phyloP scores from a whole-genome alignment of 2,329 filamentous ascomycete species.

The Nemania sp. region DNA sequence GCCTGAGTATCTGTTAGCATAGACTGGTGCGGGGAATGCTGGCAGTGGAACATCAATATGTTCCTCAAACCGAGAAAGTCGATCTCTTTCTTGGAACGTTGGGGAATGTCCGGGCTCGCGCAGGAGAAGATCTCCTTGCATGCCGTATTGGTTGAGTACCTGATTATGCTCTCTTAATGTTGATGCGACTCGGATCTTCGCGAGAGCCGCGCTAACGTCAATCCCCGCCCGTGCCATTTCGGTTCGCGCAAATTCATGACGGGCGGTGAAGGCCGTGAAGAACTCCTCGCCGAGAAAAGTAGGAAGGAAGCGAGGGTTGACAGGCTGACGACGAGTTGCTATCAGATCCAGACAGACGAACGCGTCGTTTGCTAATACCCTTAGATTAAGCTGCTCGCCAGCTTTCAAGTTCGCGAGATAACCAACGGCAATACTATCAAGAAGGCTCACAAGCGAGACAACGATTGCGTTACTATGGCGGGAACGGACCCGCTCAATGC shows the following conservation, averaged over 20 bases:
- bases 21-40: too few species aligned
- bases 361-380: conserved; percentile 29
- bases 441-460: conserved; percentile 30
- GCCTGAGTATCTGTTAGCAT: too few species aligned
- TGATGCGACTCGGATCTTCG: conserved; percentile 8
- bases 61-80: too few species aligned
- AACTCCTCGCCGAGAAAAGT: conserved; percentile 35
- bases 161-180: conserved; percentile 33
- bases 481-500: conserved; percentile 30
- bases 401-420: conserved; percentile 24
- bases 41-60: conserved; percentile 29
- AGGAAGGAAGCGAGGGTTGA: conserved; percentile 20
- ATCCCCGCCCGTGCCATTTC: conserved; percentile 29
- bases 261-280: conserved; percentile 31
- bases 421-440: conserved; percentile 35
- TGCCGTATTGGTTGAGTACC: conserved; percentile 32
- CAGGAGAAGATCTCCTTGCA: conserved; percentile 2
- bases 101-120: conserved; percentile 11
- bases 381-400: conserved; percentile 18
- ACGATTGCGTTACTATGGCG: conserved; percentile 26
- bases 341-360: conserved; percentile 29
- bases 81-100: conserved; percentile 28
- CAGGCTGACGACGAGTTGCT: not conserved
- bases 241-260: conserved; percentile 14
- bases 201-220: conserved; percentile 30